phyloP scores from a whole-genome alignment of 306 rosid genomes.

The Vachellia collinsii region DNA sequence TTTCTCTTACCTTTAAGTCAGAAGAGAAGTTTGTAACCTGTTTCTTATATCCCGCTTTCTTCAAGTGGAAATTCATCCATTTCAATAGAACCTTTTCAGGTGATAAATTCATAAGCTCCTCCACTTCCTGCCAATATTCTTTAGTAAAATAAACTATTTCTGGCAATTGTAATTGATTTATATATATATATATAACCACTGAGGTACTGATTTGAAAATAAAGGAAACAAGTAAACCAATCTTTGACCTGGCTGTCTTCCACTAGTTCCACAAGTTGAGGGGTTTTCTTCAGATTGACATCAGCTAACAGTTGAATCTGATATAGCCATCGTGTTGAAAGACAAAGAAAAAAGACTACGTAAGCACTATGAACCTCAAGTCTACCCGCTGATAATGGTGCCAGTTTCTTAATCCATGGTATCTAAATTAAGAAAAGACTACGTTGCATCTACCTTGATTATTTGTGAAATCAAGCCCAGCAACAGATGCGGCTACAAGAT shows the following conservation, averaged over 20 bases:
- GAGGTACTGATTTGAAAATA: constrained; percentile 14
- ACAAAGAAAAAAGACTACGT: constrained; percentile 24
- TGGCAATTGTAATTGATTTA: constrained; percentile 18
- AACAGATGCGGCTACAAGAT: constrained; percentile 80
- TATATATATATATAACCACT: constrained; percentile 10
- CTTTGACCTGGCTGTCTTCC: constrained; percentile 84
- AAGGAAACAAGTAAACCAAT: constrained; percentile 22
- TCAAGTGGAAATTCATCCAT: constrained; percentile 99
- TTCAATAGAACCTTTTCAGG: constrained; percentile 94
- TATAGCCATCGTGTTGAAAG: constrained; percentile 43
- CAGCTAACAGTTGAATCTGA: constrained; percentile 95
- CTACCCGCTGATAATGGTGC: constrained; percentile 23
- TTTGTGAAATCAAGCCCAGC: constrained; percentile 96
- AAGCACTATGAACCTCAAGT: constrained; percentile 21
- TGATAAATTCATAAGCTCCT: constrained; percentile 90
- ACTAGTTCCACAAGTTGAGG: constrained; percentile 97
- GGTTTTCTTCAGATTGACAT: constrained; percentile 96
- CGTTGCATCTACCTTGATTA: constrained; percentile 74
- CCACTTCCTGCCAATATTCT: constrained; percentile 79
- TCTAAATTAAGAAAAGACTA: constrained; percentile 17
- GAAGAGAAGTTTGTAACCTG: constrained; percentile 96
- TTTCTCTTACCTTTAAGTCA: constrained; percentile 80
- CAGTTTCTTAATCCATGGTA: constrained; percentile 16
- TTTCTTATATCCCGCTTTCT: constrained; percentile 92
- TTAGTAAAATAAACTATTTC: no score